Evolutionary conservation across 352 stramenopile species (phyloP).

Genomic region (Blastocystis sp.): DNA sequence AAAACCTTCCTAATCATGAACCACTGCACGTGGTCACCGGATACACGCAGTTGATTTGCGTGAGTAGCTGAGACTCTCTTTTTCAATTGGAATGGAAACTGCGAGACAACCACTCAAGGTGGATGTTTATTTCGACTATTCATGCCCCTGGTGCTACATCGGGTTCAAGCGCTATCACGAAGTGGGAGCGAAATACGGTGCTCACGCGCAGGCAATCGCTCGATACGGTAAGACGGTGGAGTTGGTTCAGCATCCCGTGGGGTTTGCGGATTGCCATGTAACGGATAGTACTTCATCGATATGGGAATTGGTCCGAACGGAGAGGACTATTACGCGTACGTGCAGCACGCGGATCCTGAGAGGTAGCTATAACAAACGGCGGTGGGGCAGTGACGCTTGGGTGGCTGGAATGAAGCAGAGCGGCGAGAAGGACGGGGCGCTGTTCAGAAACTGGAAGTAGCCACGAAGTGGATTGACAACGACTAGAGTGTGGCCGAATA

Average conservation of each 20-base stretch:
- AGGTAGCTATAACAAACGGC: not conserved
- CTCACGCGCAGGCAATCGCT: slow-evolving; percentile 18
- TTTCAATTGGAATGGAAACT: too few species aligned
- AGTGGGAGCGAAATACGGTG: not conserved
- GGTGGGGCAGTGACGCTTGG: slow-evolving; percentile 25
- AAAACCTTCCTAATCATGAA: too few species aligned
- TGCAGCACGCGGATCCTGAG: not conserved
- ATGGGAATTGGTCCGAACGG: not conserved
- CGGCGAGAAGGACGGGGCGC: slow-evolving; percentile 15
- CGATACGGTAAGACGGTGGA: not conserved
- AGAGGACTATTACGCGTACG: not conserved
- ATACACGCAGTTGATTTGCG: too few species aligned
- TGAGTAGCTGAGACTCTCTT: too few species aligned
- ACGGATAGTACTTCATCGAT: slow-evolving; percentile 55
- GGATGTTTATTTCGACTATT: slow-evolving; percentile 43
- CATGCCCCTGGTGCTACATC: slow-evolving; percentile 46
- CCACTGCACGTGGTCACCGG: too few species aligned
- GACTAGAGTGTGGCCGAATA: slow-evolving; percentile 16
- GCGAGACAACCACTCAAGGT: not conserved
- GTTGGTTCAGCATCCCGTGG: not conserved
- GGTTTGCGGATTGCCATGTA: not conserved
- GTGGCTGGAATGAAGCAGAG: slow-evolving; percentile 33
- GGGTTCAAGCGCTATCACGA: slow-evolving; percentile 27
- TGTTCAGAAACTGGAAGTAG: slow-evolving; percentile 40
- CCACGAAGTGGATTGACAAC: too few species aligned